These are phyloP conservation scores for Nemophila menziesii DNA, from an alignment of 257 asterid genomes.

Conservation along the genomic window DNA sequence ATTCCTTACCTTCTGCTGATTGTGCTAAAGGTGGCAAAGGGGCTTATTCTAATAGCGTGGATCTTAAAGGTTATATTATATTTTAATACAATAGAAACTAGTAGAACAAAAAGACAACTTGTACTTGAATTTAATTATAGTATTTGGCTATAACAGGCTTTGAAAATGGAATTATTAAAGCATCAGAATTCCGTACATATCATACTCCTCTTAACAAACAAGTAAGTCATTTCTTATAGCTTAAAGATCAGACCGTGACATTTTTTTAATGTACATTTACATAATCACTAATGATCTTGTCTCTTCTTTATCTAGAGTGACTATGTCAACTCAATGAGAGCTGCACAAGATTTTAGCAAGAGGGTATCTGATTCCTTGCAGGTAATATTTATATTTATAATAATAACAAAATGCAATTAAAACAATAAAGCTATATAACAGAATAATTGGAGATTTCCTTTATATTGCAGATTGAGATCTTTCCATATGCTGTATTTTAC, in stretches of 20 bases:
- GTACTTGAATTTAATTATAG: neutral
- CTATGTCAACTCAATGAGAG: conserved; percentile 89
- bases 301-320: conserved; percentile 38
- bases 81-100: neutral
- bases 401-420: no score
- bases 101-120: neutral
- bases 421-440: neutral
- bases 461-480: conserved; percentile 68
- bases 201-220: conserved; percentile 96
- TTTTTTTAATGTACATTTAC: conserved; percentile 1
- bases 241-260: neutral
- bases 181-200: conserved; percentile 91
- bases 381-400: conserved; percentile 24
- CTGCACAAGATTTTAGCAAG: conserved; percentile 90
- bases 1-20: conserved; percentile 87
- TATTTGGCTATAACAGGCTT: conserved; percentile 31
- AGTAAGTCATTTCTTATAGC: conserved; percentile 21
- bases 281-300: conserved; percentile 2
- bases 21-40: conserved; percentile 99
- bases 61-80: conserved; percentile 52
- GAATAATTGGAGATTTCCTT: conserved; percentile 1
- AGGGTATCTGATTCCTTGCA: conserved; percentile 64
- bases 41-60: conserved; percentile 76
- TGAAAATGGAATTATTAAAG: conserved; percentile 59
- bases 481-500: conserved; percentile 87